Evolutionary conservation across 305 asterid genomes (phyloP).

Genomic region (Fraxinus dipetala): DNA sequence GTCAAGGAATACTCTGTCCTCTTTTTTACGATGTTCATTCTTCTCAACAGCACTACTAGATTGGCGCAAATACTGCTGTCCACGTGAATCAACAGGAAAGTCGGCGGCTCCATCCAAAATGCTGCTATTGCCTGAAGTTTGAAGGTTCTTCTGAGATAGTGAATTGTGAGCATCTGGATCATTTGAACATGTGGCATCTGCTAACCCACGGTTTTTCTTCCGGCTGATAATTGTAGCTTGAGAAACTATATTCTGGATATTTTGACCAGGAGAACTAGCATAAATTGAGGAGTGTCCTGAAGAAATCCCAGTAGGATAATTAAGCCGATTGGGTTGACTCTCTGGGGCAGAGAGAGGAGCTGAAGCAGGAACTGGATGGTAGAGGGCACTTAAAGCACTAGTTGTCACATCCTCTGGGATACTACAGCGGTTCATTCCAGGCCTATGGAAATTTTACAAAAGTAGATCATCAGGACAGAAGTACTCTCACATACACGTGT

Average conservation of each 20-base stretch:
- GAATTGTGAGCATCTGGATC: conserved; percentile 51
- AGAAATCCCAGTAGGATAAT: conserved; percentile 35
- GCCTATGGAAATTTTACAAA: conserved; percentile 49
- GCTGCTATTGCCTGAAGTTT: conserved; percentile 42
- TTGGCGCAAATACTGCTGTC: conserved; percentile 37
- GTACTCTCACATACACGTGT: conserved; percentile 1
- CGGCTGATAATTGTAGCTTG: conserved; percentile 38
- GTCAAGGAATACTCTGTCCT: conserved; percentile 38
- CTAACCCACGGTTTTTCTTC: conserved; percentile 60
- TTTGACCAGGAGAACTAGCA: conserved; percentile 42
- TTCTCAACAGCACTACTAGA: conserved; percentile 43
- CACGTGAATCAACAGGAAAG: conserved; percentile 45
- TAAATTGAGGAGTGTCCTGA: conserved; percentile 44
- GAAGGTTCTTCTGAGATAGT: conserved; percentile 41
- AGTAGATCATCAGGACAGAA: conserved; percentile 26
- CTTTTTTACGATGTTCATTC: conserved; percentile 39
- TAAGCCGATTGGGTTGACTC: conserved; percentile 40
- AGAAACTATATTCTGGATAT: conserved; percentile 41
- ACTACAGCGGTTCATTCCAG: conserved; percentile 81
- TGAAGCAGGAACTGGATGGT: conserved; percentile 53
- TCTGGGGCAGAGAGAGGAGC: conserved; percentile 47
- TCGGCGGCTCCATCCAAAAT: conserved; percentile 23
- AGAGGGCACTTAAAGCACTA: conserved; percentile 68
- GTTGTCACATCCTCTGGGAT: conserved; percentile 83
- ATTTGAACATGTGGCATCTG: conserved; percentile 44